These are phyloP conservation scores for Pseudovirgaria hyperparasitica DNA, from an alignment of 2,329 filamentous ascomycete species.

Conservation along the genomic window DNA sequence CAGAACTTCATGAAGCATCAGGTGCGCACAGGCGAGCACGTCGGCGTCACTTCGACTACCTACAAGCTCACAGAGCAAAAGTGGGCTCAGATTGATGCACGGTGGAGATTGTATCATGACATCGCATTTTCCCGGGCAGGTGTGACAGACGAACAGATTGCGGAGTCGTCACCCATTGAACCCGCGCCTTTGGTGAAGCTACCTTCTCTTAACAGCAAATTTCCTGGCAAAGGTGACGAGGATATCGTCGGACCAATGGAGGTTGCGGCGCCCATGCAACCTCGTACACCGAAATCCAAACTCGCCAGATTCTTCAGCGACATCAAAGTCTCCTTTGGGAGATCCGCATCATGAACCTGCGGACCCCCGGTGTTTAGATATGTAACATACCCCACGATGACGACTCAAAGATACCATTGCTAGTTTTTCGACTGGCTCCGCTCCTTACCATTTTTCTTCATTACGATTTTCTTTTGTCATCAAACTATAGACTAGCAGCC, in stretches of 20 bases:
- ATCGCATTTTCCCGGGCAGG: constrained; percentile 38
- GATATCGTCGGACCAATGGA: constrained; percentile 91
- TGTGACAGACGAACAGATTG: constrained; percentile 18
- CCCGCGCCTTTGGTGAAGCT: constrained; percentile 49
- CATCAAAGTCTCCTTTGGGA: too few relatives aligned
- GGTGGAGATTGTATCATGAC: constrained; percentile 62
- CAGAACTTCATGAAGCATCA: constrained; percentile 83
- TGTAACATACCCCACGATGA: too few relatives aligned
- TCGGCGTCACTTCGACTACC: constrained; percentile 78
- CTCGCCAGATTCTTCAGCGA: constrained; percentile 25
- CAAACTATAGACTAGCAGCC: too few relatives aligned
- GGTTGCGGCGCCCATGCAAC: constrained; percentile 23
- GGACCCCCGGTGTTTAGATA: too few relatives aligned
- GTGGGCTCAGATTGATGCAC: constrained; percentile 66
- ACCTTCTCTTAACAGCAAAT: constrained; percentile 66
- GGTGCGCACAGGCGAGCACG: constrained; percentile 78
- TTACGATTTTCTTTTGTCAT: too few relatives aligned
- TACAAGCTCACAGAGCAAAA: constrained; percentile 78
- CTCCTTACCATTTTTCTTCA: too few relatives aligned
- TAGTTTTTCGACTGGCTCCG: too few relatives aligned
- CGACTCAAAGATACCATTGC: too few relatives aligned
- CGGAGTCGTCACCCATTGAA: constrained; percentile 30
- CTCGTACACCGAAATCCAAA: constrained; percentile 20
- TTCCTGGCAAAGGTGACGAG: constrained; percentile 75
- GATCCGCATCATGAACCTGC: too few relatives aligned